phyloP scores from a whole-genome alignment of 768 basidiomycete genomes.

The Nidula microcarpa region DNA sequence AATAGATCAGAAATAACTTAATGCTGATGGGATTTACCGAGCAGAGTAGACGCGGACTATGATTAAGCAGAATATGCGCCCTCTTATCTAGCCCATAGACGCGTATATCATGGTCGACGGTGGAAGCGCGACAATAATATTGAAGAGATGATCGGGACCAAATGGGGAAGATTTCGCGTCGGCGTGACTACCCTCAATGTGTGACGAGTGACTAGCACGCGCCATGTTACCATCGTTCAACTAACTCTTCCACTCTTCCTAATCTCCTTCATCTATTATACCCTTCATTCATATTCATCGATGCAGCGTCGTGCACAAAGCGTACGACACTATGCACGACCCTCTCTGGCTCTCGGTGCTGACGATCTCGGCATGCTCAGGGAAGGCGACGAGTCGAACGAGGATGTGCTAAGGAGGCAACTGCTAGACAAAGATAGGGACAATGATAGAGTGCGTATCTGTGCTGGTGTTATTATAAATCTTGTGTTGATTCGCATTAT shows the following conservation, averaged over 20 bases:
- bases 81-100: too few species aligned
- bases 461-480: background rate
- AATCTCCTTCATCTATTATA: background rate
- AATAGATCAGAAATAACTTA: too few species aligned
- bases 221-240: too few species aligned
- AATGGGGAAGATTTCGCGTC: too few species aligned
- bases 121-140: too few species aligned
- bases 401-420: conserved; percentile 61
- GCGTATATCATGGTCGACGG: too few species aligned
- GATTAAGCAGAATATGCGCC: too few species aligned
- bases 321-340: conserved; percentile 49
- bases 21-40: too few species aligned
- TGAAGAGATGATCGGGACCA: too few species aligned
- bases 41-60: too few species aligned
- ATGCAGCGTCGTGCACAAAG: conserved; percentile 65
- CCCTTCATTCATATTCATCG: background rate
- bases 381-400: conserved; percentile 55
- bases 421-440: conserved; percentile 67
- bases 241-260: background rate
- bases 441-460: conserved; percentile 54
- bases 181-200: too few species aligned
- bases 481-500: background rate
- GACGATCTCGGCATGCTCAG: conserved; percentile 61
- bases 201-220: too few species aligned
- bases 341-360: conserved; percentile 44